These are phyloP conservation scores for Starmerella etchellsii DNA, from an alignment of 805 yeast species.

Conservation along the genomic window DNA sequence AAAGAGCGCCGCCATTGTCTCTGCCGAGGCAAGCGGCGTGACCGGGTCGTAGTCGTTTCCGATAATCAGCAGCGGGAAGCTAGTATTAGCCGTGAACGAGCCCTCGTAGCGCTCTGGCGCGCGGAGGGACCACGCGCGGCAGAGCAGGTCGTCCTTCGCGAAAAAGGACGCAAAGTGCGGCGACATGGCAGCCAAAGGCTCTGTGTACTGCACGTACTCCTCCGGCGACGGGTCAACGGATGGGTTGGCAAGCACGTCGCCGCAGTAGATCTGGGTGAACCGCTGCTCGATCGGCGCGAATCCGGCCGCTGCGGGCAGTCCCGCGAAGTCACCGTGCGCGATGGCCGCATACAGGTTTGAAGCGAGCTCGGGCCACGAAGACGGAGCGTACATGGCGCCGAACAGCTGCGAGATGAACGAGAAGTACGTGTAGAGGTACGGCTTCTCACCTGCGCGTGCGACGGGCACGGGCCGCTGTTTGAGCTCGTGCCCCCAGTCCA, in stretches of 20 bases:
- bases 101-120: conserved; percentile 8
- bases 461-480: conserved; percentile 4
- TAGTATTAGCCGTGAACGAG: conserved; percentile 1
- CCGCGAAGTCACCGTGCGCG: background rate
- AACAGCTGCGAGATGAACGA: conserved; percentile 8
- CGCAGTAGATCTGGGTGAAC: conserved; percentile 6
- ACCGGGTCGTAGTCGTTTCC: conserved; percentile 21
- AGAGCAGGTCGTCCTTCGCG: conserved; percentile 3
- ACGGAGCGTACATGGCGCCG: conserved; percentile 13
- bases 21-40: conserved; percentile 18
- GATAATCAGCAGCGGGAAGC: conserved; percentile 13
- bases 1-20: conserved; percentile 11
- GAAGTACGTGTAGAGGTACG: conserved; percentile 10
- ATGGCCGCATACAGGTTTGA: conserved; percentile 12
- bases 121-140: conserved; percentile 7
- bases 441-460: conserved; percentile 1
- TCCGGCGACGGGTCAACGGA: background rate
- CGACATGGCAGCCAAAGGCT: conserved; percentile 1
- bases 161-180: conserved; percentile 4
- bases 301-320: background rate
- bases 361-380: conserved; percentile 13
- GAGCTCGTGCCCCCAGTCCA: conserved; percentile 3
- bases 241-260: background rate
- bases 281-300: background rate
- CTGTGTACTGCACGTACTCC: background rate